Base-by-base conservation (phyloP, 345 rosid species). In the Punica granatum region DNA sequence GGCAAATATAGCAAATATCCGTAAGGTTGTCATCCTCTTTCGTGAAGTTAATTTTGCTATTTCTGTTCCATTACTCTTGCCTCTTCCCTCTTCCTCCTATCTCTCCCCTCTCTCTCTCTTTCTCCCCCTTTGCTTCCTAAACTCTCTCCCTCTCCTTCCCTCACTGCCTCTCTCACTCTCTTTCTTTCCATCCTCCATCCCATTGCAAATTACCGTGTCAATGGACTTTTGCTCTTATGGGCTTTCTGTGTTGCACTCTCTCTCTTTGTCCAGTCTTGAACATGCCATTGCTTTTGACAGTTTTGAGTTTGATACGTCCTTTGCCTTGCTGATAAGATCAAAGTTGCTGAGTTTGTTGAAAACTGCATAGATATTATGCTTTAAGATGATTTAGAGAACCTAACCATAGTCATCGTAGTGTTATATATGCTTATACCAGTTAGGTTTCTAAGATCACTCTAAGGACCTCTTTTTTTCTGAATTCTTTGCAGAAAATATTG, bases 1-100 rank as follows among this genome's bases (percentile, higher is more conserved):
- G 66, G 80, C 88, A 60, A 94, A 94, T 78, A 76, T 94, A 75
- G 82, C 86, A 70, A 94, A 91, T 77, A 88, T 94, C 61, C 84
- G 91, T 70, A 86, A 88, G 96, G 99, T 94, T 70, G 67, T 77
- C 72, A 70, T 41, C 69, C 36, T 16, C 11, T 54, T 68, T 69
- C 51, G 3, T 46, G 23, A 34, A 68, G 23, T 66, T 37, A 46
- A 28, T 34, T 36, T 33, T 72, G 32, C 33, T 67, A 13, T 49
- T 35, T 14, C 64, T 1, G 14, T 13, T 56, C 19, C 61, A 56
- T 30, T 18, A 4, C 13, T 30, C 34, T 56, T 28, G 15, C 34
- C 11, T 18, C 11, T 19, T 30, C 60, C 14, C 31, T 10, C 34
- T 26, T 6, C 30, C 21, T 44, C 49, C 61, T 56, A 13, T 53